Evolutionary conservation across 306 rosid species (phyloP), one percentile per base, ranked within the genome.

Genomic region (Coriaria nepalensis): DNA sequence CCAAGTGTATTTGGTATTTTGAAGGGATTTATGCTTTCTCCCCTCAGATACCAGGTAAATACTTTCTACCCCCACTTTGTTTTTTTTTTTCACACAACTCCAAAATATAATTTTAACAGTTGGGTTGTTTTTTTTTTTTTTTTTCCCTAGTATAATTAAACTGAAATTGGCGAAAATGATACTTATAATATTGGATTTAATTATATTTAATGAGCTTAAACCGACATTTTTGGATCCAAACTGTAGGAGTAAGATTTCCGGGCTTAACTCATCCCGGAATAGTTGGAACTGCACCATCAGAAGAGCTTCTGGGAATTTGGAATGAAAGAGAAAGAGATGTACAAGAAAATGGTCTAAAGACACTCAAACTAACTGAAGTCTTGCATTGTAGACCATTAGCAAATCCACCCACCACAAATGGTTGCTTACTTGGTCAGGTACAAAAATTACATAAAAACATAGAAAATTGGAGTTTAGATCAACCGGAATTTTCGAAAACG

Each of bases 1-100:
- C 97, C 46, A 84, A 81, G 66, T 84, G 87, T 49, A 79, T 84
- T 8, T 84, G 97, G 97, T 84, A 84, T 64, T 84, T 90, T 59
- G 83, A 90, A 71, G 94, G 95, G 47, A 90, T 84, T 49, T 84
- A 77, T 63, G 92, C 95, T 32, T 57, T 79, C 76, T 90, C 97
- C 0, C 94, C 95, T 73, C 95, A 90, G 51, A 90, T 90, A 54
- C 93, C 92, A 68, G 97, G 97, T 90, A 43, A 68, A 40, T 47
- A 44, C 61, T 58, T 39, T 40, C n/a, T n/a, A n/a, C n/a, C n/a
- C n/a, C n/a, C n/a, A n/a, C n/a, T n/a, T n/a, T n/a, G n/a, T n/a
- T n/a, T n/a, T n/a, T n/a, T n/a, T n/a, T n/a, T n/a, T n/a, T n/a
- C n/a, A n/a, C n/a, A n/a, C n/a, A n/a, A n/a, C n/a, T n/a, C n/a